phyloP scores from a whole-genome alignment of 495 filamentous ascomycete genomes.

The Aspergillus diversus region DNA sequence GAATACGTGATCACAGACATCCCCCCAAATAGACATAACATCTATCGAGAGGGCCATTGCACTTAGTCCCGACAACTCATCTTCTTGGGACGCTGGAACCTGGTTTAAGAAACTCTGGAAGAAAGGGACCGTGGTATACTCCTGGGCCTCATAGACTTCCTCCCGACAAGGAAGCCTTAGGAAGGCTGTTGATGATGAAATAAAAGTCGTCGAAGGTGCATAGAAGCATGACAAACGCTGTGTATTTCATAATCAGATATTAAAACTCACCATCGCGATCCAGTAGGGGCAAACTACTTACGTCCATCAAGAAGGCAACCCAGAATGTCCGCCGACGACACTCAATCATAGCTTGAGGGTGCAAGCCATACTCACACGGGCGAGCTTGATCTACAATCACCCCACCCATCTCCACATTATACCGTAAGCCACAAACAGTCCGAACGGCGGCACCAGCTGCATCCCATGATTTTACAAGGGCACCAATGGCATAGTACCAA shows the following conservation, averaged over 20 bases:
- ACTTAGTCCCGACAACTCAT: slow-evolving; percentile 45
- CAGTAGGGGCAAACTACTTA: slow-evolving; percentile 33
- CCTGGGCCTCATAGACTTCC: slow-evolving; percentile 59
- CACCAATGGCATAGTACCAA: slow-evolving; percentile 64
- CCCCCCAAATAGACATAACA: slow-evolving; percentile 65
- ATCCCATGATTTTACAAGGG: slow-evolving; percentile 59
- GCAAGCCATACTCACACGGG: slow-evolving; percentile 59
- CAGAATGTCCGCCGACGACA: slow-evolving; percentile 70
- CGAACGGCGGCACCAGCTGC: slow-evolving; percentile 61
- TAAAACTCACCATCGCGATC: neutral
- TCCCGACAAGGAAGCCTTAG: slow-evolving; percentile 63
- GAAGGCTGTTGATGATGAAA: slow-evolving; percentile 60
- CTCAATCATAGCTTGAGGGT: slow-evolving; percentile 61
- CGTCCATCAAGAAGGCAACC: slow-evolving; percentile 65
- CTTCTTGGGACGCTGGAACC: slow-evolving; percentile 24
- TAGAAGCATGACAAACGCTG: slow-evolving; percentile 62
- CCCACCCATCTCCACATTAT: slow-evolving; percentile 64
- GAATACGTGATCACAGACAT: slow-evolving; percentile 62
- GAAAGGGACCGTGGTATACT: slow-evolving; percentile 54
- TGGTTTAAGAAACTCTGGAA: slow-evolving; percentile 56
- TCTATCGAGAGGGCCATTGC: slow-evolving; percentile 64
- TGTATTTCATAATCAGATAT: neutral
- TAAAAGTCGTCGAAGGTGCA: slow-evolving; percentile 44
- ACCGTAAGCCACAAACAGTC: slow-evolving; percentile 57
- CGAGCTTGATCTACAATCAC: slow-evolving; percentile 47